A percentile compares a stretch with the other conserved stretches of the same genome.
Conservation (phyloP, 139 green algal genomes). For the Penium margaritaceum region DNA sequence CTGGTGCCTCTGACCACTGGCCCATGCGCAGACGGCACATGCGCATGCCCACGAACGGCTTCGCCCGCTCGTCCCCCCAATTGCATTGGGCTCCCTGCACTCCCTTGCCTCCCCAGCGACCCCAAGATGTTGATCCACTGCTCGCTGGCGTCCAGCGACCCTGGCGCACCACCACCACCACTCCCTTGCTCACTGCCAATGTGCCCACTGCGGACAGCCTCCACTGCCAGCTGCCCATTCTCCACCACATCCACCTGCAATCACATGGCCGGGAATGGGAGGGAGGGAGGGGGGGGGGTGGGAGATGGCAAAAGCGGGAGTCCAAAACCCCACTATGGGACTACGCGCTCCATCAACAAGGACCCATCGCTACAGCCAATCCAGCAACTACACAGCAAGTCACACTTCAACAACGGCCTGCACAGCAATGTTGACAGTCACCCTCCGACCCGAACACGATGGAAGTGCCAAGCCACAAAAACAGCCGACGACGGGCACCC, state of each 20-base stretch:
- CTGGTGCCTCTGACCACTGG: too few relatives aligned
- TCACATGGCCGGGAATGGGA: not conserved
- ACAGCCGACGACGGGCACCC: not conserved
- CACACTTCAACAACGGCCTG: too few relatives aligned
- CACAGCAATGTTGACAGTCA: not conserved
- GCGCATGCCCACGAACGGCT: too few relatives aligned
- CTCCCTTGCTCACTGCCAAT: not conserved
- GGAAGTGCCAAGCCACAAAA: not conserved
- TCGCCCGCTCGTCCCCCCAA: too few relatives aligned
- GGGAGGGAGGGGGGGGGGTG: not conserved
- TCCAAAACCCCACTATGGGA: too few relatives aligned
- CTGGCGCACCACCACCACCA: too few relatives aligned
- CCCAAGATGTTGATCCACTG: too few relatives aligned
- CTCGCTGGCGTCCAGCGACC: too few relatives aligned
- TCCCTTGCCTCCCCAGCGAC: too few relatives aligned
- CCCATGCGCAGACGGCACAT: too few relatives aligned
- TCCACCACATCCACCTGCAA: conserved; percentile 28
- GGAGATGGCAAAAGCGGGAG: not conserved
- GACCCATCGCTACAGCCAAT: not conserved
- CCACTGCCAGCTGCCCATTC: conserved; percentile 42
- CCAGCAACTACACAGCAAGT: too few relatives aligned
- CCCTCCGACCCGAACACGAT: not conserved
- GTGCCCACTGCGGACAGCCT: conserved; percentile 9
- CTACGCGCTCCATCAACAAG: not conserved
- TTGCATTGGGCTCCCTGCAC: too few relatives aligned